Evolutionary conservation across 169 alveolate genomes (phyloP), one percentile per base, ranked within the genome.

Genomic region (Plasmodium gaboni): DNA sequence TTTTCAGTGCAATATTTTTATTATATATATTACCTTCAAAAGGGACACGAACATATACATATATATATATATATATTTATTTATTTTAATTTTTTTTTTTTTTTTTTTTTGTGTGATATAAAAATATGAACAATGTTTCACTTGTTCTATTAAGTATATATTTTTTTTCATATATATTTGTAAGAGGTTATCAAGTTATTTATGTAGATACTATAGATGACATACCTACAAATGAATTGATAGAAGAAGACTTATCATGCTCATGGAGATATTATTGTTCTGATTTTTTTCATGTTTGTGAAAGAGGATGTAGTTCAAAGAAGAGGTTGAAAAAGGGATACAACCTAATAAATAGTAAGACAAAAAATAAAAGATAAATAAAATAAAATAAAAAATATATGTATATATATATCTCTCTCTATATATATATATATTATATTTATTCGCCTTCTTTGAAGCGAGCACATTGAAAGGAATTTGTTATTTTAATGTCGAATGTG

Each of bases 121-220:
- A 80, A 68, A 80, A 67, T 61, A 80, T 80, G 90, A 67, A 67
- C 90, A 57, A 80, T 80, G 90, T 67, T 53, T 53, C 57, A 38
- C 53, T 61, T 53, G 19, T 19, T 53, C 13, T 53, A 38, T 44
- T 59, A 55, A 80, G 50, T 26, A 53, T 80, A 26, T 24, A 12
- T 17, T 10, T 15, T 63, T 60, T 38, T 69, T 50, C 68, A 8
- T 67, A 51, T 80, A 15, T 80, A 60, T 65, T 72, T 44, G 50
- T 72, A 28, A 32, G 60, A 46, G 65, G 90, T 68, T 80, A 80
- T 65, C 90, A 80, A 80, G 68, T 80, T 42, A 28, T 80, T 32
- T 68, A 80, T 55, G 53, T 80, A 19, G 80, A 53, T 55, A 26
- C 50, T 10, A 38, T 67, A 13, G 73, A 67, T 2, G 48, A 80